Evolutionary conservation across 2,329 filamentous ascomycete genomes (phyloP).

Genomic region (Colletotrichum gigasporum): DNA sequence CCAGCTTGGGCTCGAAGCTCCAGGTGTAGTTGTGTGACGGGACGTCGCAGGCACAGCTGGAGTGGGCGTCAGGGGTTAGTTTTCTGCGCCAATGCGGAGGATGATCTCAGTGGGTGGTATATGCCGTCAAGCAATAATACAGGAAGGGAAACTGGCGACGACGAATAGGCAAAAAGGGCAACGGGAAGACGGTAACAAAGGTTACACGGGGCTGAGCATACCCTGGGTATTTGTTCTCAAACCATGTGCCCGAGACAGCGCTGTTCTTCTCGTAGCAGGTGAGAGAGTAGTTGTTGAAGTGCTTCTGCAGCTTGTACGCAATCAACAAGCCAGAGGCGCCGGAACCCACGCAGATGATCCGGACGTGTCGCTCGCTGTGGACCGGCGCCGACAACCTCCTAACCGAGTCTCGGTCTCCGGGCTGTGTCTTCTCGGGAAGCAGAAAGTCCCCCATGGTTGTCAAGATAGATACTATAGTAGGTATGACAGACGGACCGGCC

Average conservation of each 20-base stretch:
- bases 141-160: too few relatives aligned
- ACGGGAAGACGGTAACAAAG: too few relatives aligned
- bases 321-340: constrained; percentile 57
- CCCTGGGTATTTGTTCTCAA: constrained; percentile 57
- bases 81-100: too few relatives aligned
- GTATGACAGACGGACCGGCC: neutral
- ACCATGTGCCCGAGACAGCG: constrained; percentile 64
- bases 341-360: constrained; percentile 54
- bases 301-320: constrained; percentile 57
- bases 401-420: constrained; percentile 3
- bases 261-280: constrained; percentile 62
- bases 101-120: too few relatives aligned
- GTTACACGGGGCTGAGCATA: too few relatives aligned
- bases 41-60: constrained; percentile 57
- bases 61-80: neutral
- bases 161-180: too few relatives aligned
- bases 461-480: neutral
- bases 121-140: too few relatives aligned
- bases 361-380: constrained; percentile 20
- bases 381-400: constrained; percentile 14
- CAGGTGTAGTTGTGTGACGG: constrained; percentile 62
- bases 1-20: constrained; percentile 62
- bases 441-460: constrained; percentile 19
- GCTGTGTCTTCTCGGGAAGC: neutral
- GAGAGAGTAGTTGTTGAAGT: constrained; percentile 51